These are phyloP conservation scores for Cercospora nicotianae DNA, from an alignment of 2,329 filamentous ascomycete genomes.

Conservation along the genomic window DNA sequence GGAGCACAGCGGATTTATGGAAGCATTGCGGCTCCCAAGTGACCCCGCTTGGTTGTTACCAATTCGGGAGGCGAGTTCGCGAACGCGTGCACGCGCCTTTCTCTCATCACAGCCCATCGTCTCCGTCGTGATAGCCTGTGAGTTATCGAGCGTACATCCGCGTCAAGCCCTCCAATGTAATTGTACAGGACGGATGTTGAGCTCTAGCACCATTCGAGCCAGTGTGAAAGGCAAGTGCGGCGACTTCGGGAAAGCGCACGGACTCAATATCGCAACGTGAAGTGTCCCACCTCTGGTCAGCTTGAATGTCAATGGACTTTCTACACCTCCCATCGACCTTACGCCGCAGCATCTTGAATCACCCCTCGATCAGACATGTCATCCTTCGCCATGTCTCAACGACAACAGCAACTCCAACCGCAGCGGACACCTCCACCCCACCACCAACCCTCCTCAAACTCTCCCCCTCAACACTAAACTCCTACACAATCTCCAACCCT, in stretches of 20 bases:
- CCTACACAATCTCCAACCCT: constrained; percentile 35
- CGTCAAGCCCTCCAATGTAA: not conserved
- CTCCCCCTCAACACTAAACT: constrained; percentile 35
- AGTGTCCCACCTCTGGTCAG: not conserved
- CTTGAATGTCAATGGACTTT: constrained; percentile 29
- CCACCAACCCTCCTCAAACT: constrained; percentile 32
- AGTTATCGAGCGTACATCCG: not conserved
- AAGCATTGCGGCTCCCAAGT: constrained; percentile 2
- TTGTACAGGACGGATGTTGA: not conserved
- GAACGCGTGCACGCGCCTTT: not conserved
- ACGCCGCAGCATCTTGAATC: constrained; percentile 22
- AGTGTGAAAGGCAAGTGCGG: not conserved
- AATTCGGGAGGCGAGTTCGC: not conserved
- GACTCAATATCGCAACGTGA: not conserved
- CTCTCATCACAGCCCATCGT: not conserved
- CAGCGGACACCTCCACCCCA: not conserved
- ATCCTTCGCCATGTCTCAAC: constrained; percentile 11
- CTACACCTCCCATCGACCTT: constrained; percentile 31
- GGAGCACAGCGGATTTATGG: not conserved
- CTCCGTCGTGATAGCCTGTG: not conserved
- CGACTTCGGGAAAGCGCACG: constrained; percentile 2
- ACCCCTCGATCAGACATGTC: constrained; percentile 1
- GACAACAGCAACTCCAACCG: not conserved
- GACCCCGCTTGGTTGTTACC: not conserved
- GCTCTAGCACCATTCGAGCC: not conserved